Conservation (phyloP, 495 filamentous ascomycete species). For the Neohortaea acidophila region DNA sequence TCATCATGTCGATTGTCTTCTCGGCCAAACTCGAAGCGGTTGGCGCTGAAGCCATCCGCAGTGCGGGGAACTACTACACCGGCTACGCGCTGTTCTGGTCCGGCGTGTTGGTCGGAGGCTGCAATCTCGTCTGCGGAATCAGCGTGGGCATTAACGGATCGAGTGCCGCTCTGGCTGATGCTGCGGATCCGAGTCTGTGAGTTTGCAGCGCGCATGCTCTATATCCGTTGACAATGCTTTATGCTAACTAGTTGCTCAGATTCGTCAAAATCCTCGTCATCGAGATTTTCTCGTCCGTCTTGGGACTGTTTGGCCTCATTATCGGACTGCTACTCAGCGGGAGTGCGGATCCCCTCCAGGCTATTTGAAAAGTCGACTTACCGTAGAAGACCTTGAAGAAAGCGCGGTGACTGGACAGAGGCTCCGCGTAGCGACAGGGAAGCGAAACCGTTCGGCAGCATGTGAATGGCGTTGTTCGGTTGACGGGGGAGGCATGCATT, state of each 20-base stretch:
- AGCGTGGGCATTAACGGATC: slow-evolving; percentile 96
- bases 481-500: no score
- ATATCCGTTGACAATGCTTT: no score
- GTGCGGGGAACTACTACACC: slow-evolving; percentile 71
- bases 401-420: no score
- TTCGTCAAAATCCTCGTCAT: slow-evolving; percentile 99
- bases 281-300: slow-evolving; percentile 97
- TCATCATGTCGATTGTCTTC: slow-evolving; percentile 99
- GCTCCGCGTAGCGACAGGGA: no score
- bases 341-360: slow-evolving; percentile 59
- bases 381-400: no score
- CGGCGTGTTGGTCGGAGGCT: slow-evolving; percentile 81
- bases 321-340: slow-evolving; percentile 74
- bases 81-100: slow-evolving; percentile 94
- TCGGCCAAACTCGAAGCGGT: slow-evolving; percentile 62
- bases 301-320: slow-evolving; percentile 96
- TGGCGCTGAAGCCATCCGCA: slow-evolving; percentile 37
- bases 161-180: slow-evolving; percentile 90
- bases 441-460: no score
- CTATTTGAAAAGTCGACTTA: no score
- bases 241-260: slow-evolving; percentile 30
- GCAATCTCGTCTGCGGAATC: slow-evolving; percentile 91
- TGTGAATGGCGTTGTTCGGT: no score
- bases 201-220: no score
- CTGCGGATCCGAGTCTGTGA: slow-evolving; percentile 79